These are phyloP conservation scores for Lasiodiplodia sp. DNA, from an alignment of 2,329 filamentous ascomycete species.

Conservation along the genomic window DNA sequence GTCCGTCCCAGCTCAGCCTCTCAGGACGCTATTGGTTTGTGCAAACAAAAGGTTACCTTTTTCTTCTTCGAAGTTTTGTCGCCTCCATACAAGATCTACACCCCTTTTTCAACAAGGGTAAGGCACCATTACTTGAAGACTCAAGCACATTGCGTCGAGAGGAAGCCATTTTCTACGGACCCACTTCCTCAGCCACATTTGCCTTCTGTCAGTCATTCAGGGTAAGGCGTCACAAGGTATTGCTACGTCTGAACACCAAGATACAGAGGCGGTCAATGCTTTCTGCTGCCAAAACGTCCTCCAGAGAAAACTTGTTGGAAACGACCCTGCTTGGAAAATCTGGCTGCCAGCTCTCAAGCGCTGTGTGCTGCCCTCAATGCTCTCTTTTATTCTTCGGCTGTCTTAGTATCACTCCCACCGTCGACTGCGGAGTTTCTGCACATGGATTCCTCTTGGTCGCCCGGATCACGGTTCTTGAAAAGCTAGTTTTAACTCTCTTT, in stretches of 20 bases:
- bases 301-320: not conserved
- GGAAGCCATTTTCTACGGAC: conserved; percentile 3
- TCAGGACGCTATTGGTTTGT: conserved; percentile 27
- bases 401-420: not conserved
- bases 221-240: conserved; percentile 27
- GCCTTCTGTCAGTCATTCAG: conserved; percentile 10
- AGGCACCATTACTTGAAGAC: conserved; percentile 17
- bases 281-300: not conserved
- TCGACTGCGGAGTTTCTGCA: conserved; percentile 10
- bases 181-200: not conserved
- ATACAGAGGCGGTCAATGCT: not conserved
- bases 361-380: not conserved
- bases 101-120: conserved; percentile 31
- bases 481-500: not conserved
- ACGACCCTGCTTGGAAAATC: not conserved
- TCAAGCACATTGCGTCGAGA: conserved; percentile 8
- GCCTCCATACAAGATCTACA: conserved; percentile 5
- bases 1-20: conserved; percentile 23
- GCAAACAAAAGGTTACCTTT: conserved; percentile 30
- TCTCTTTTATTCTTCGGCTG: conserved; percentile 8
- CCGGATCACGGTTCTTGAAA: not conserved
- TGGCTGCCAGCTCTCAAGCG: conserved; percentile 17
- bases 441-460: not conserved
- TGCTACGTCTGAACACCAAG: conserved; percentile 12
- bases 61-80: conserved; percentile 21